A percentile compares a stretch with the other conserved stretches of the same genome.
phyloP scores from a whole-genome alignment of 2,329 filamentous ascomycete species.

The Colletotrichum truncatum region DNA sequence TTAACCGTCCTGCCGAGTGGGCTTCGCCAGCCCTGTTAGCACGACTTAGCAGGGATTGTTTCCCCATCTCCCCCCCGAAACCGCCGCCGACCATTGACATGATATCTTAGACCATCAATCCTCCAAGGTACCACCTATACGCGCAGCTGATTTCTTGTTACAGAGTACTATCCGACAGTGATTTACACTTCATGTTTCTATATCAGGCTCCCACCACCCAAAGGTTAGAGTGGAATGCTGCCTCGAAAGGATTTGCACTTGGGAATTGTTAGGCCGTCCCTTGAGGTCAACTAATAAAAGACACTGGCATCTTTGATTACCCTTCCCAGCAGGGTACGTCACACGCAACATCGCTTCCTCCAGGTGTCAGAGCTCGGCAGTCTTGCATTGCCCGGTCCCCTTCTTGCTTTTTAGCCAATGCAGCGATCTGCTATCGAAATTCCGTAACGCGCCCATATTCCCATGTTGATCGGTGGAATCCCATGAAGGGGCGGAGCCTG shows the following conservation, averaged over 20 bases:
- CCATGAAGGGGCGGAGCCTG: neutral
- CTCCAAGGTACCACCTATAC: neutral
- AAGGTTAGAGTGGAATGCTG: neutral
- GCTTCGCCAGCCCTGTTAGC: neutral
- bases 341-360: neutral
- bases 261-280: neutral
- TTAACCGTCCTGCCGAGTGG: slow-evolving; percentile 1
- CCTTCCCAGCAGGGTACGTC: too few relatives aligned
- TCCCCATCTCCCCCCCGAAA: slow-evolving; percentile 10
- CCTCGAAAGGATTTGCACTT: neutral
- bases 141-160: too few relatives aligned
- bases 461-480: slow-evolving; percentile 21
- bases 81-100: slow-evolving; percentile 12
- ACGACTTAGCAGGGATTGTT: slow-evolving; percentile 15
- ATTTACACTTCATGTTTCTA: neutral
- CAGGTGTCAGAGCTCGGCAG: neutral
- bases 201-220: neutral
- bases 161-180: too few relatives aligned
- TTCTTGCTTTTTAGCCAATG: neutral
- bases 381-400: neutral
- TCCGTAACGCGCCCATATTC: slow-evolving; percentile 1
- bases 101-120: neutral
- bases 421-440: slow-evolving; percentile 17
- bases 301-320: too few relatives aligned
- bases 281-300: too few relatives aligned